Evolutionary conservation across 106 monocot genomes (phyloP).

Genomic region (Dioscorea dumetorum): DNA sequence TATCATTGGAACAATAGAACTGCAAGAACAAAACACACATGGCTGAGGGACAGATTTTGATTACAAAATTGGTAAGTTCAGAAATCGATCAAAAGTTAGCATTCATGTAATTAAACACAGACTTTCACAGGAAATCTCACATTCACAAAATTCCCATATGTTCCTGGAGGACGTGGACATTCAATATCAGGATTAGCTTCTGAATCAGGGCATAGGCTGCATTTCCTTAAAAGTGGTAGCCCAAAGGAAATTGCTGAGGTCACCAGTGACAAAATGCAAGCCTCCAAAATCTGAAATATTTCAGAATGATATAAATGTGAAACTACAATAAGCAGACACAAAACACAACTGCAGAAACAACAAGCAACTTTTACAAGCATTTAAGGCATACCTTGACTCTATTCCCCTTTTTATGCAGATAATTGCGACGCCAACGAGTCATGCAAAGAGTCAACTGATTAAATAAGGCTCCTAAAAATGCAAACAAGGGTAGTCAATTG

Average conservation of each 20-base stretch:
- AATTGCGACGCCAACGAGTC: slow-evolving; percentile 77
- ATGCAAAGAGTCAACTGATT: slow-evolving; percentile 97
- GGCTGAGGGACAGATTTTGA: too few species aligned
- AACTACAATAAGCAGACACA: background rate
- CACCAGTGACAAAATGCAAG: slow-evolving; percentile 73
- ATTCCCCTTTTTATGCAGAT: slow-evolving; percentile 87
- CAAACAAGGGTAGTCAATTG: background rate
- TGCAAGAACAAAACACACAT: slow-evolving; percentile 22
- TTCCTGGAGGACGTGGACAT: slow-evolving; percentile 92
- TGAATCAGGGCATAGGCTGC: slow-evolving; percentile 79
- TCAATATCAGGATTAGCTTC: slow-evolving; percentile 75
- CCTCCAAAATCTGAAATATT: slow-evolving; percentile 76
- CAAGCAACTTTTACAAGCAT: slow-evolving; percentile 1
- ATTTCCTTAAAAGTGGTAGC: slow-evolving; percentile 82
- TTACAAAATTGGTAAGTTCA: too few species aligned
- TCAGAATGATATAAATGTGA: too few species aligned
- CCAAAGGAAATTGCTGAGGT: slow-evolving; percentile 92
- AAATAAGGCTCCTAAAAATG: slow-evolving; percentile 79
- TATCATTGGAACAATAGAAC: slow-evolving; percentile 86
- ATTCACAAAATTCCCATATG: slow-evolving; percentile 95
- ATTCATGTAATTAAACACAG: background rate
- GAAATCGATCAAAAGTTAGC: too few species aligned
- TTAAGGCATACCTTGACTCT: slow-evolving; percentile 58
- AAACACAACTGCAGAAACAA: background rate
- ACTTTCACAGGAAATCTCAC: slow-evolving; percentile 24